Evolutionary conservation across 257 asterid genomes (phyloP), one percentile per base, ranked within the genome.

Genomic region (Nicotiana otophora): DNA sequence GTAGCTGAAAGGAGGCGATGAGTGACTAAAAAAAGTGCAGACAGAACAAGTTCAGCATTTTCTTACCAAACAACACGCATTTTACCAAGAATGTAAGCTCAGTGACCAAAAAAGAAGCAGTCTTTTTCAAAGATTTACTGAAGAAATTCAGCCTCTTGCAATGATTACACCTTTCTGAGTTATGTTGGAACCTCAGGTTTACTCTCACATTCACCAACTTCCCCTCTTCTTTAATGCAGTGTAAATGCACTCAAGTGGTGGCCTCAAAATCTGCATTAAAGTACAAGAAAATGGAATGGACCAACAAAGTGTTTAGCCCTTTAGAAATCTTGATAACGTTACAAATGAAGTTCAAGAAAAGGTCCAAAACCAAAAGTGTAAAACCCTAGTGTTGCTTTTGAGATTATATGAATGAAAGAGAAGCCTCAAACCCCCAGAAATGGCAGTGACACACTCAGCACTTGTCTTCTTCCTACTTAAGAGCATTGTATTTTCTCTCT

Each of bases 111-210:
- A 42, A 20, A 23, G 2, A 17, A 26, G 17, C 20, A 30, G 79
- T 74, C 39, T 74, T 74, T 74, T 74, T 74, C 62, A 48, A 74
- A 48, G 62, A 74, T 74, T 74, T 46, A 74, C 62, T 48, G 39
- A 14, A 74, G 39, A 74, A 23, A 14, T 14, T 4, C 61, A 74
- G 19, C 62, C 48, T 23, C 79, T 74, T 14, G 79, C 15, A 48
- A 70, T 70, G 79, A 48, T 26, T 74, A 74, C 8, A 48, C 39
- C 79, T 46, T 48, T 42, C 10, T 42, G 61, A 46, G 26, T 74
- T 48, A 74, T 26, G 61, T 72, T 72, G 15, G 12, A 46, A 72
- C 62, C 61, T 74, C 61, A 23, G 33, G 11, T 58, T 58, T 19
- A 12, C 28, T 58, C 64, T 7, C 64, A n/a, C 64, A 58, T 58